Evolutionary conservation across 192 early-diverging fungal genomes (phyloP), one percentile per base, ranked within the genome.

Genomic region (Backusella tarrabulga): DNA sequence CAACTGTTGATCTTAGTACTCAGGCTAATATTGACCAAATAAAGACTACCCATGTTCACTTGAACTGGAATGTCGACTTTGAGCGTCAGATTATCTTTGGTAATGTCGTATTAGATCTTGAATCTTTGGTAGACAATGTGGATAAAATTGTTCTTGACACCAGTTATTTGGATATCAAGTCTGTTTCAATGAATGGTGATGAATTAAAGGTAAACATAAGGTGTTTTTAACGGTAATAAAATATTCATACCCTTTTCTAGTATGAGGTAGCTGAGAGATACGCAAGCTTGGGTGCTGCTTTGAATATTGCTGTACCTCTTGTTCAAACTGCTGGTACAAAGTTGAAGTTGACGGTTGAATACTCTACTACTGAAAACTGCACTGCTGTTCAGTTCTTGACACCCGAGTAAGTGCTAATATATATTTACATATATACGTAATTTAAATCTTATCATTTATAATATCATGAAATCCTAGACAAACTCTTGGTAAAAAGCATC

Each of bases 331-430:
- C 82, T 38, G 85, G 83, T 29, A 81, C 85, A 19, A 81, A 79
- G 70, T 80, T 93, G 76, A 83, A 86, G 69, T 77, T 98, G 63
- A 72, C 74, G 1, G 87, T 98, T 76, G 84, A 80, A 32, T 99
- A 98, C 78, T 78, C 86, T 9, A 98, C 97, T 41, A 94, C 94
- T 1, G 77, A 87, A 56, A 85, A 93, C 75, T 93, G 95, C 81
- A 92, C 94, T 38, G 98, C 98, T 29, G 85, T 94, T 23, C 97
- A 99, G 87, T 99, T 96, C 86, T 86, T 99, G 77, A 88, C 88
- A 40, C 94, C 95, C 1, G 90, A 88, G 89, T 90, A 76, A 63
- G 26, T 68, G 19, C 1, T 29, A 40, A 35, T 4, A 42, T 35
- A 36, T 23, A 71, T 4, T 15, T n/a, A 26, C 15, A 34, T 42